phyloP scores from a whole-genome alignment of 176 grass and related monocot genomes.

The Phragmites australis region DNA sequence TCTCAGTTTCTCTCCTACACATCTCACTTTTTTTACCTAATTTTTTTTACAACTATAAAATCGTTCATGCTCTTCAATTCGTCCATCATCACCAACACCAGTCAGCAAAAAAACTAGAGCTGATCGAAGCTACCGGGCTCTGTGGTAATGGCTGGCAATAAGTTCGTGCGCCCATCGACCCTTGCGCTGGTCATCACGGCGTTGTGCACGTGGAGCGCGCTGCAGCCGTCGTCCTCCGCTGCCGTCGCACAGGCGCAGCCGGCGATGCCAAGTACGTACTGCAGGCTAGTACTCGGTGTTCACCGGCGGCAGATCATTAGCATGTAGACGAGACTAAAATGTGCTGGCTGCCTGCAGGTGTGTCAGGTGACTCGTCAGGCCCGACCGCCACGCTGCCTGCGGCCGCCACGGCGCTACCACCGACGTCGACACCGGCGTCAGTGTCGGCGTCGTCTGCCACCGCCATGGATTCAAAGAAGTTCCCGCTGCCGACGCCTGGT shows the following conservation, averaged over 20 bases:
- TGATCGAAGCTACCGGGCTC: too few species aligned
- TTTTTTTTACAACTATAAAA: too few species aligned
- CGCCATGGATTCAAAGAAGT: background rate
- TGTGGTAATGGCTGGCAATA: background rate
- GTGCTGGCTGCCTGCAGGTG: background rate
- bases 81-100: too few species aligned
- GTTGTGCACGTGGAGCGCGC: background rate
- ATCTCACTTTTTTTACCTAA: too few species aligned
- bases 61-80: too few species aligned
- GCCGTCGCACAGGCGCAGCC: background rate
- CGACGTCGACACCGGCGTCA: background rate
- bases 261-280: background rate
- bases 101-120: too few species aligned
- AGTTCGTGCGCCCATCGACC: background rate
- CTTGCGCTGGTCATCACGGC: background rate
- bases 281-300: background rate
- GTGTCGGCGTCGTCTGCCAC: background rate
- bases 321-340: background rate
- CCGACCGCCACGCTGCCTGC: background rate
- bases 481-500: background rate
- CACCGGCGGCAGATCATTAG: background rate
- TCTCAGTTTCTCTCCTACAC: too few species aligned
- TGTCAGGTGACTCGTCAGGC: background rate
- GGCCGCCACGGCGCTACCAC: background rate
- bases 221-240: background rate